phyloP scores from a whole-genome alignment of 2,329 filamentous ascomycete genomes.

The Pseudocercospora musae region DNA sequence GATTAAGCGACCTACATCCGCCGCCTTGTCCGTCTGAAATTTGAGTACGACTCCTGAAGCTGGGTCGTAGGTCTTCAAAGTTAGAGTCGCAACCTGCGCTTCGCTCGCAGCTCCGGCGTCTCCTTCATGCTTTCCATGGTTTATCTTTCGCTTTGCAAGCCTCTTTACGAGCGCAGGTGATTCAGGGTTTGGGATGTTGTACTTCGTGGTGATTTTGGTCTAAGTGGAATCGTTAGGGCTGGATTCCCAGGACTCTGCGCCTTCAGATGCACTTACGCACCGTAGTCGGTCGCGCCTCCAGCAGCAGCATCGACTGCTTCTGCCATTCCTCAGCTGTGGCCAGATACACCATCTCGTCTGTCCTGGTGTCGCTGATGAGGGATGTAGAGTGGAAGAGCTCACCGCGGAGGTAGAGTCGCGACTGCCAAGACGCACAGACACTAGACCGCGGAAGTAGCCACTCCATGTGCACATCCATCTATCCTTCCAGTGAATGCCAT shows the following conservation, averaged over 20 bases:
- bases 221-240: constrained; percentile 39
- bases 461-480: neutral
- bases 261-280: constrained; percentile 52
- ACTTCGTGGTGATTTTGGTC: constrained; percentile 91
- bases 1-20: constrained; percentile 82
- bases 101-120: constrained; percentile 36
- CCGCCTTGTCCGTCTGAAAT: constrained; percentile 86
- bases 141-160: constrained; percentile 26
- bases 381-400: neutral
- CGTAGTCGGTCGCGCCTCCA: constrained; percentile 80
- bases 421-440: neutral
- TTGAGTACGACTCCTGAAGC: constrained; percentile 77
- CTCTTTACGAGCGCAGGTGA: constrained; percentile 33
- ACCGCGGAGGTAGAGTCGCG: neutral
- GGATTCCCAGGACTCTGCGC: neutral
- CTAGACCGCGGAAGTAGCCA: neutral
- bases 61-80: constrained; percentile 87
- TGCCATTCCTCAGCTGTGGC: constrained; percentile 86
- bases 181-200: constrained; percentile 58
- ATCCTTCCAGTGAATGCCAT: neutral
- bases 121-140: constrained; percentile 24
- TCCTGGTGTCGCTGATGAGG: neutral
- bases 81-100: constrained; percentile 65
- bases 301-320: constrained; percentile 76
- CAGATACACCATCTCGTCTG: constrained; percentile 69